A percentile compares a stretch with the other conserved stretches of the same genome.
These are phyloP conservation scores for Penicillium atrosanguineum DNA, from an alignment of 495 filamentous ascomycete species.

Conservation along the genomic window DNA sequence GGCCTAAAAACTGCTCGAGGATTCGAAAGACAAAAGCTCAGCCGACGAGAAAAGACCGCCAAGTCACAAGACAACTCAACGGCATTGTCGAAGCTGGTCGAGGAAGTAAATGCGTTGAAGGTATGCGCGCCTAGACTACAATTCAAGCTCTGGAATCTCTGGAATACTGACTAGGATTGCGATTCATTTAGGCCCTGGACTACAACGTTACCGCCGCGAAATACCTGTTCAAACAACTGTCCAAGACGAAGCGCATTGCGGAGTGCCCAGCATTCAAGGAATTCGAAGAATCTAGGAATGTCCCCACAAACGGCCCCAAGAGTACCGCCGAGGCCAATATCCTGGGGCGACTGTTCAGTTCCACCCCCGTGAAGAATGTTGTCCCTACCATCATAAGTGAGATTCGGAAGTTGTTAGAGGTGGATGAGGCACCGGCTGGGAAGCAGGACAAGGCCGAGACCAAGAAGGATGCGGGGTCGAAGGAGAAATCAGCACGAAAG, in stretches of 20 bases:
- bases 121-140: conserved; percentile 31
- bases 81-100: conserved; percentile 57
- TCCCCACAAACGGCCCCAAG: conserved; percentile 35
- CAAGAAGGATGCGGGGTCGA: conserved; percentile 19
- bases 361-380: conserved; percentile 67
- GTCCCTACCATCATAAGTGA: conserved; percentile 59
- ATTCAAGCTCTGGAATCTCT: background rate
- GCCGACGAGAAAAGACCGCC: conserved; percentile 69
- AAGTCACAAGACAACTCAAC: conserved; percentile 41
- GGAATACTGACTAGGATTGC: background rate
- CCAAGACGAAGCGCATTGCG: conserved; percentile 68
- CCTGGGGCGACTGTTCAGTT: conserved; percentile 74
- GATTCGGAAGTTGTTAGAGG: conserved; percentile 59
- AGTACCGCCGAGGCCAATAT: conserved; percentile 68
- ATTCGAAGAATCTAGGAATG: conserved; percentile 34
- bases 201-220: conserved; percentile 60
- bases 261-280: conserved; percentile 45
- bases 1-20: conserved; percentile 78
- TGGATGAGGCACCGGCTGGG: conserved; percentile 47
- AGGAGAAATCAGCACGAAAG: conserved; percentile 11
- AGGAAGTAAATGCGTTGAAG: conserved; percentile 76
- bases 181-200: conserved; percentile 53
- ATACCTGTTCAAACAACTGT: conserved; percentile 73
- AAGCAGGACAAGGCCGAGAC: conserved; percentile 22
- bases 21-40: conserved; percentile 86